phyloP scores from a whole-genome alignment of 2,329 filamentous ascomycete species.

The Beauveria varroae region DNA sequence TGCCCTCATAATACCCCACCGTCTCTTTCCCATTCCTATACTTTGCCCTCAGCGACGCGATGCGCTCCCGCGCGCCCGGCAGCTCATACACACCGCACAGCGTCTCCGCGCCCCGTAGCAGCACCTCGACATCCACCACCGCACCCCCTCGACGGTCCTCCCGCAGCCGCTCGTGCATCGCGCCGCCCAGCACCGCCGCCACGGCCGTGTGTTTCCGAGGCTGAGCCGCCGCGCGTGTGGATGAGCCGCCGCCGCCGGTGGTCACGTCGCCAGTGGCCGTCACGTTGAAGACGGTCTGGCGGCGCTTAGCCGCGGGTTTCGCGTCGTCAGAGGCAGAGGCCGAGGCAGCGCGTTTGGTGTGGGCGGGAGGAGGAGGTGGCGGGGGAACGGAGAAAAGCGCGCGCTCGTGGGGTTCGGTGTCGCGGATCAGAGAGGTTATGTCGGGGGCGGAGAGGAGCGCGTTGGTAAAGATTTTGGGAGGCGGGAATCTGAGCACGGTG shows the following conservation, averaged over 20 bases:
- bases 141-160: conserved; percentile 33
- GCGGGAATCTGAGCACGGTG: conserved; percentile 59
- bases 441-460: conserved; percentile 82
- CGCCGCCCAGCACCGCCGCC: conserved; percentile 77
- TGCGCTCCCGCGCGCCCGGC: conserved; percentile 69
- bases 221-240: conserved; percentile 30
- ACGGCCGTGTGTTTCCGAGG: conserved; percentile 74
- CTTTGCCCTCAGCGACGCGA: conserved; percentile 62
- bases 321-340: conserved; percentile 17
- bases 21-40: conserved; percentile 66
- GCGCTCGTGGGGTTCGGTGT: conserved; percentile 90
- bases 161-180: conserved; percentile 75
- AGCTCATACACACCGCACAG: conserved; percentile 82
- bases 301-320: conserved; percentile 31
- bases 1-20: conserved; percentile 70
- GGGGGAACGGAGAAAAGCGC: conserved; percentile 89
- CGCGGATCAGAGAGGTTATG: conserved; percentile 88
- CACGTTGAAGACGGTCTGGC: conserved; percentile 61
- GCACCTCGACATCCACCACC: conserved; percentile 69
- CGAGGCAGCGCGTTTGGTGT: conserved; percentile 28
- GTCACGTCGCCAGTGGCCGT: conserved; percentile 52
- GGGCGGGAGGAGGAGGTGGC: conserved; percentile 34
- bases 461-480: conserved; percentile 92
- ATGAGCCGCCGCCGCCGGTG: conserved; percentile 34
- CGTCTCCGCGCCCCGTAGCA: conserved; percentile 83